Base-by-base conservation (phyloP, 108 stramenopile genomes). In the Chaetoceros tenuissimus region DNA sequence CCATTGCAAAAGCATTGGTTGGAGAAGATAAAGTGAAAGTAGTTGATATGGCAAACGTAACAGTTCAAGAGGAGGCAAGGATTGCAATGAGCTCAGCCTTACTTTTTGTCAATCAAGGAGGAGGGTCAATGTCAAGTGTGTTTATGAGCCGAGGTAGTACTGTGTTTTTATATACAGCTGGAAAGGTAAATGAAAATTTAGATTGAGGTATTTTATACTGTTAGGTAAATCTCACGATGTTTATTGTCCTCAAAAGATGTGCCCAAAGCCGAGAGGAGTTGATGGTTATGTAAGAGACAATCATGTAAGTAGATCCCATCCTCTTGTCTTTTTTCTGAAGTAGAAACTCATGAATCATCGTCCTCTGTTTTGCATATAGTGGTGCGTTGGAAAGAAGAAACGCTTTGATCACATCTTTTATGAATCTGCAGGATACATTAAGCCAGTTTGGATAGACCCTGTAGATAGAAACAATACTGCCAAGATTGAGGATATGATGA, bases 31-130 rank as follows among this genome's bases (percentile, higher is more conserved):
- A 18, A 24, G 25, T 53, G 5, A 23, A 53, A 28, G 53, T 28
- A 13, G 53, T 53, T 5, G 53, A 53, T 25, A 26, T 53, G 20
- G 3, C 53, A 25, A 53, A 53, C 10, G 10, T 53, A 25, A 53
- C 25, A 3, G 18, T 53, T 5, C 5, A 27, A 28, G 53, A 24
- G 53, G 24, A 53, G 27, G 53, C 27, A 28, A 3, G 13, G 25
- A 5, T 53, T 3, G 26, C 25, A 5, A 28, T 18, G 18, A 18
- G 10, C 5, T 26, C 53, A 8, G 53, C 53, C 5, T 21, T 53
- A 18, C 27, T 28, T 3, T 53, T 53, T 28, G 27, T 10, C 3
- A 26, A 53, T 25, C 53, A 53, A 13, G 53, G 53, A 26, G 53
- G 53, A 16, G 53, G 53, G 25, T 28, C 25, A 24, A 25, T 25